Evolutionary conservation across 257 asterid species (phyloP).

Genomic region (Nicotiana obtusifolia): DNA sequence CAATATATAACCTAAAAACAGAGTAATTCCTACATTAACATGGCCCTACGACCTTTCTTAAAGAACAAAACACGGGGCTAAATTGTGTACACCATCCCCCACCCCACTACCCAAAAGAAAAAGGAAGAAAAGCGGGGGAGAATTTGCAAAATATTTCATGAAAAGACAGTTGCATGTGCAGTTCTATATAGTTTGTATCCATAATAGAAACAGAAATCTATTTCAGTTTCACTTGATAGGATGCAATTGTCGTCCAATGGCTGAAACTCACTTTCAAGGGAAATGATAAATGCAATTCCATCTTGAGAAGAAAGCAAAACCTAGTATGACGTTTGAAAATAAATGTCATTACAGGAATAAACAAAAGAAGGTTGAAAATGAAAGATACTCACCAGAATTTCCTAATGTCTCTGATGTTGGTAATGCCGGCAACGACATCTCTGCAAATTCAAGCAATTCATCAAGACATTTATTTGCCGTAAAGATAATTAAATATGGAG

Average conservation of each 20-base stretch:
- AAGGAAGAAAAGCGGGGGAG: not conserved
- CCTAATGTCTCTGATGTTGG: conserved; percentile 65
- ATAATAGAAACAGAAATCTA: not conserved
- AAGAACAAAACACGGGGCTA: not conserved
- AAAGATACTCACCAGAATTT: conserved; percentile 40
- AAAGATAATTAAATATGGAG: not conserved
- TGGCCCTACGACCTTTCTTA: not conserved
- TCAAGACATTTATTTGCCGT: not conserved
- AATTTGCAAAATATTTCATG: not conserved
- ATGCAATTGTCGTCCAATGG: not conserved
- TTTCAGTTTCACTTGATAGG: not conserved
- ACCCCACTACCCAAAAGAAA: not conserved
- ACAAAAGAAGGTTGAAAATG: not conserved
- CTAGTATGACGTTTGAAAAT: not conserved
- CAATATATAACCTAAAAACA: conserved; percentile 11
- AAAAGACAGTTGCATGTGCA: not conserved
- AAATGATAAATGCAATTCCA: not conserved
- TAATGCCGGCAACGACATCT: conserved; percentile 95
- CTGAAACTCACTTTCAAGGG: not conserved
- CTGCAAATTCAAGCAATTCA: conserved; percentile 37
- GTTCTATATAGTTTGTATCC: not conserved
- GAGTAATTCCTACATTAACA: not conserved
- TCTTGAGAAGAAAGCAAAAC: not conserved
- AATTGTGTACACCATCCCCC: not conserved
- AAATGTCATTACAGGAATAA: not conserved